Base-by-base conservation (phyloP, 208 protist genomes). In the Wallacemonas rigidus region DNA sequence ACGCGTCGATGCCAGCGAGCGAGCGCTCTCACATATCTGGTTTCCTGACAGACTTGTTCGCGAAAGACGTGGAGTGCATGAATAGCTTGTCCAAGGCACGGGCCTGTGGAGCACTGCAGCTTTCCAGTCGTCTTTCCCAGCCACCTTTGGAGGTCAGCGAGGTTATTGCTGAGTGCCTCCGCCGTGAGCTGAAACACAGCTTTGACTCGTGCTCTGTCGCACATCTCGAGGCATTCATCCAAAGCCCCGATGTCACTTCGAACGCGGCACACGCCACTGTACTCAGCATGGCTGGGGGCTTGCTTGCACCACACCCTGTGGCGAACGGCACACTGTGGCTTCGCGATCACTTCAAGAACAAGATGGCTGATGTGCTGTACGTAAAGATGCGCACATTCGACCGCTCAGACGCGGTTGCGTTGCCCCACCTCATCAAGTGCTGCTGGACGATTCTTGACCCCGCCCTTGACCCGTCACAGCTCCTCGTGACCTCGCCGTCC, bases 371-470 rank as follows among this genome's bases (percentile, higher is more conserved):
- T 17, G 75, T 80, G 39, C 57, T 91, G 60, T 79, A 83, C 74
- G 61, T 75, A 4, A 85, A 82, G 67, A 82, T 93, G 75, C 69
- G 79, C 40, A 73, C 64, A 12, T 89, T 90, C 53, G 75, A 86
- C 44, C 63, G 58, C 12, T 72, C 74, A n/a, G 70, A 81, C 11
- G 53, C 55, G 3, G 77, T 90, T 1, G 54, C 88, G 1, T 54
- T 79, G 2, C 73, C 75, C 35, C 35, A 67, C 17, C 56, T 93
- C 3, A 64, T 76, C 54, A 36, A 55, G 15, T 54, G 82, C n/a
- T 82, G 74, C 67, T 91, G 86, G 88, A 71, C 77, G 55, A 60
- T 88, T 41, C 62, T 90, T 38, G 67, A 79, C 44, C 81, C 85
- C 6, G 63, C 73, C 14, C 44, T 93, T 12, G 64, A 78, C 48